Conservation (phyloP, 2,329 filamentous ascomycete genomes). For the Epichloe baconii region DNA sequence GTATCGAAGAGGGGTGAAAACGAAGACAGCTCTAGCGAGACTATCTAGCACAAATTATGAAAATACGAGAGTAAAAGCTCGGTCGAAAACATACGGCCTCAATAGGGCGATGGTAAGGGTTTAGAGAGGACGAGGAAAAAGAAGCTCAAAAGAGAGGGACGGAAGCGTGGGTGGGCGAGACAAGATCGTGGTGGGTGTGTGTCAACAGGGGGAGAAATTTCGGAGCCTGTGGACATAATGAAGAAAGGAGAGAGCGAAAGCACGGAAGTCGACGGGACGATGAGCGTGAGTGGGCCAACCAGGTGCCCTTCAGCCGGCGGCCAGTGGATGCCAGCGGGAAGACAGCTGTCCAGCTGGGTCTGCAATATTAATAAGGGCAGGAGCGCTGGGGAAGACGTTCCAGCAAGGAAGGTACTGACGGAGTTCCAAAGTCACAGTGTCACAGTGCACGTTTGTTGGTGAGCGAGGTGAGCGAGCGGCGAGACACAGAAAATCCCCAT, state of each 20-base stretch:
- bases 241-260: slow-evolving; percentile 9
- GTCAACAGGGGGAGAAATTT: slow-evolving; percentile 10
- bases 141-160: slow-evolving; percentile 5
- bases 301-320: slow-evolving; percentile 5
- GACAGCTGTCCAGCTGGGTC: not conserved
- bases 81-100: slow-evolving; percentile 2
- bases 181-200: slow-evolving; percentile 8
- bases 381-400: not conserved
- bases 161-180: slow-evolving; percentile 8
- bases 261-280: slow-evolving; percentile 7
- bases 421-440: not conserved
- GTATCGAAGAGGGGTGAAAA: slow-evolving; percentile 7
- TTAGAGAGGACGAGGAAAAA: not conserved
- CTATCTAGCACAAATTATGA: slow-evolving; percentile 1
- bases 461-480: too few species aligned
- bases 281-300: slow-evolving; percentile 4
- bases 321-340: not conserved
- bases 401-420: not conserved
- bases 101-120: not conserved
- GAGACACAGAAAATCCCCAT: not conserved
- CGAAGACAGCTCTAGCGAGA: slow-evolving; percentile 1
- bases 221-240: slow-evolving; percentile 3
- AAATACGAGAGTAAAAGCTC: not conserved
- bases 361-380: not conserved
- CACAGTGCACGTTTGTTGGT: not conserved